These are phyloP conservation scores for Hymenoscyphus albidus DNA, from an alignment of 2,329 filamentous ascomycete species.

Conservation along the genomic window DNA sequence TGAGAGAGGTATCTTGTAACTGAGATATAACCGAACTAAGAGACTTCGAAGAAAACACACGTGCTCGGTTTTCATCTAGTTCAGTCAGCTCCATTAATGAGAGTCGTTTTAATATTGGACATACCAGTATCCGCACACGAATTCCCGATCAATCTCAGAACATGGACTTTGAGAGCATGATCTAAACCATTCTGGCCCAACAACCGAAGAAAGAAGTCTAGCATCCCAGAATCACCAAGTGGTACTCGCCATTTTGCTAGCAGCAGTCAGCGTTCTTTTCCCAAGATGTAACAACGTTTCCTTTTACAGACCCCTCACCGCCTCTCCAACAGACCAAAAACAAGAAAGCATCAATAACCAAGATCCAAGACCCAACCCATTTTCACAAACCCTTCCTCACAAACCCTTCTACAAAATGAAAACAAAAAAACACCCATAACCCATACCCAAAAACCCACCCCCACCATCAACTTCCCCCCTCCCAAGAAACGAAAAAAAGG, in stretches of 20 bases:
- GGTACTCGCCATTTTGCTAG: constrained; percentile 54
- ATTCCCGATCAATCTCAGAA: constrained; percentile 57
- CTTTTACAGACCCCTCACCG: no score
- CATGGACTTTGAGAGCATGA: constrained; percentile 48
- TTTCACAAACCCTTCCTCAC: no score
- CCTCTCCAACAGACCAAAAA: no score
- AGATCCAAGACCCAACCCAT: no score
- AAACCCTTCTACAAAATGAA: background rate
- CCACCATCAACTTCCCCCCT: background rate
- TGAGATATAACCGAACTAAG: constrained; percentile 47
- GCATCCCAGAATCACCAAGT: constrained; percentile 53
- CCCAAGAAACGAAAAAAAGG: background rate
- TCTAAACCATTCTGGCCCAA: constrained; percentile 40
- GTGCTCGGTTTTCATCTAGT: constrained; percentile 55
- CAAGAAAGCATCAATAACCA: no score
- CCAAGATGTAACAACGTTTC: background rate
- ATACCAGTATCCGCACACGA: constrained; percentile 58
- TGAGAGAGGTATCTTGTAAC: constrained; percentile 42
- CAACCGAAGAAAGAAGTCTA: constrained; percentile 52
- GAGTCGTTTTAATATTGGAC: constrained; percentile 2
- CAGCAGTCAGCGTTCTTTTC: constrained; percentile 17
- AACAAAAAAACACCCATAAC: background rate
- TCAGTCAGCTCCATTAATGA: constrained; percentile 7
- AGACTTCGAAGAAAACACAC: constrained; percentile 48
- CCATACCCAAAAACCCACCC: no score